A percentile compares a stretch with the other conserved stretches of the same genome.
Evolutionary conservation across 768 basidiomycete species (phyloP).

Genomic region (Suillus americanus): DNA sequence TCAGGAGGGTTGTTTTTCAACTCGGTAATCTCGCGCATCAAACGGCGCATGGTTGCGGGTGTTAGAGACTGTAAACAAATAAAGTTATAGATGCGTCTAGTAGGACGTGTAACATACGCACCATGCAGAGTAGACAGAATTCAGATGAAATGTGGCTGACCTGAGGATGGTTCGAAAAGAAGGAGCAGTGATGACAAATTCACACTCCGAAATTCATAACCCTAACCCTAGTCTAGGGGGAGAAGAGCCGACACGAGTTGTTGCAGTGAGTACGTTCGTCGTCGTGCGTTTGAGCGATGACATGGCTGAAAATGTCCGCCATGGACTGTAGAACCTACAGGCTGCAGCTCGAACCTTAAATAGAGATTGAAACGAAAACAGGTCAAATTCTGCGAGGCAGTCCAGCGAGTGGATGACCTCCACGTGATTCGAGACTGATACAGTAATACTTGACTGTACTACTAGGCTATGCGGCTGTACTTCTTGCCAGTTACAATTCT

Average conservation of each 20-base stretch:
- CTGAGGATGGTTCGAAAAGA: constrained; percentile 20
- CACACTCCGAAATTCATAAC: constrained; percentile 15
- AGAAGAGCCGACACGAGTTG: background rate
- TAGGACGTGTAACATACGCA: background rate
- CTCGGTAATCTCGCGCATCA: constrained; percentile 84
- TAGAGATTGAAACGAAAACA: too few relatives aligned
- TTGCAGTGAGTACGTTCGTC: background rate
- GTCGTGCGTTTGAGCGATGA: too few relatives aligned
- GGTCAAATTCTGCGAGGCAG: too few relatives aligned
- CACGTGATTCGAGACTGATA: background rate
- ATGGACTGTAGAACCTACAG: too few relatives aligned
- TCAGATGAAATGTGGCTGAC: background rate
- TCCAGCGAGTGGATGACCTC: background rate
- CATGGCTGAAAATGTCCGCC: too few relatives aligned
- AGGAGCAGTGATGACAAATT: constrained; percentile 26
- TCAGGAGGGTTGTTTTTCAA: constrained; percentile 84
- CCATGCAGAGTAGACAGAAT: constrained; percentile 21
- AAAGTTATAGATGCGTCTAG: background rate
- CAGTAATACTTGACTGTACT: too few relatives aligned
- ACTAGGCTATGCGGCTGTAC: too few relatives aligned
- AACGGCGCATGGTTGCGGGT: constrained; percentile 71
- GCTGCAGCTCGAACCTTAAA: too few relatives aligned
- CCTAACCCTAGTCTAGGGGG: constrained; percentile 16
- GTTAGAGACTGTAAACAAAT: constrained; percentile 36
- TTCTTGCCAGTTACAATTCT: background rate